Evolutionary conservation across 768 basidiomycete genomes (phyloP), one percentile per base, ranked within the genome.

Genomic region (Cyclocybe cylindracea): DNA sequence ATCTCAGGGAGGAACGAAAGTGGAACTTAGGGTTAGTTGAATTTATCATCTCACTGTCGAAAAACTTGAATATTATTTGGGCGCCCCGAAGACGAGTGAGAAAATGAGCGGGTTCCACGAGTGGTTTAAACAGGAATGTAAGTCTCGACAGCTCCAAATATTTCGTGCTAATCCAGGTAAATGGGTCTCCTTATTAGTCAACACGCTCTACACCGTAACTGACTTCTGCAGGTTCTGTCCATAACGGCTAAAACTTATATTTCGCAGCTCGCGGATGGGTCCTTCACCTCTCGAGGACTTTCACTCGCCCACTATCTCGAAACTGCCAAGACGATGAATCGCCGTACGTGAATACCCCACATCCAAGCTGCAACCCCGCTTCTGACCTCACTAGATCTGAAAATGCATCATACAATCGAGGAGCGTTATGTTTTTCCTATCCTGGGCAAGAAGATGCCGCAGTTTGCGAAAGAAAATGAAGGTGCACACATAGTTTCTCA

Each of bases 321-420:
- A 9, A 66, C 62, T 13, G 74, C 74, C 0, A 58, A 63, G 24
- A 58, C 68, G 2, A 62, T 83, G 34, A 72, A 70, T 24, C 64
- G 71, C 50, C 74, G 82, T 83, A 54, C 19, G 66, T 55, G 31
- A 36, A 10, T 16, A n/a, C 34, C 39, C 19, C 14, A 16, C 18
- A 10, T 19, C 35, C 16, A 18, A 36, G 43, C 18, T 37, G 16
- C 39, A 32, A 29, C 19, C 34, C 37, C 16, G 16, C 19, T 9
- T 39, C 50, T 51, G 31, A 47, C 29, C 11, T 24, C 35, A 36
- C 34, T 61, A 84, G 83, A 80, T 50, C 63, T 85, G 39, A 79
- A 75, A 1, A 67, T 72, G 56, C 83, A 85, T 57, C 83, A 84
- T 59, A 78, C 74, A 9, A 78, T 80, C 51, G 82, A 83, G 56